These are phyloP conservation scores for Rubroboletus satanas DNA, from an alignment of 768 basidiomycete species.

Conservation along the genomic window DNA sequence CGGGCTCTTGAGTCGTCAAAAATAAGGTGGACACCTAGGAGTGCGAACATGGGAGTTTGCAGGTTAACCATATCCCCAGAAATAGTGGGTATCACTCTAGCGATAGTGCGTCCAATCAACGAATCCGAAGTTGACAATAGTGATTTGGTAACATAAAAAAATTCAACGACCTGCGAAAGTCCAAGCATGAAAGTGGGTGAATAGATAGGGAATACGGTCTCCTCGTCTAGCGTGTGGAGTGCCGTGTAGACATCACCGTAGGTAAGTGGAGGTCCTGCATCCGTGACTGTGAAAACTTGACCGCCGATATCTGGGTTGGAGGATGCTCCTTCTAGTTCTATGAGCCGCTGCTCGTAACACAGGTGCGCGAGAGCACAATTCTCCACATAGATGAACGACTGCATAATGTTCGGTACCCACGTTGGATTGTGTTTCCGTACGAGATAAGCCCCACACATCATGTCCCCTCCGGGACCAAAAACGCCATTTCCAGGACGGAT, in stretches of 20 bases:
- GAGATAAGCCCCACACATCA: conserved; percentile 62
- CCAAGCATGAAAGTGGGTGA: conserved; percentile 63
- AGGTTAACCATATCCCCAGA: conserved; percentile 49
- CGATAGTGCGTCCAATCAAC: conserved; percentile 32
- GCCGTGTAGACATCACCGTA: conserved; percentile 60
- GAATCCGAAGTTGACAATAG: conserved; percentile 34
- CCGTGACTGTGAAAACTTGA: conserved; percentile 61
- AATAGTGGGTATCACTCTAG: conserved; percentile 41
- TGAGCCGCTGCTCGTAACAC: conserved; percentile 66
- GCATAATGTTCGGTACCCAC: conserved; percentile 55
- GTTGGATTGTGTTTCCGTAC: conserved; percentile 55
- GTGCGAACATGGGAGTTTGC: conserved; percentile 55
- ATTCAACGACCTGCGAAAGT: conserved; percentile 58
- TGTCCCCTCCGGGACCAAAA: conserved; percentile 73
- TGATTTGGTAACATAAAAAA: conserved; percentile 47
- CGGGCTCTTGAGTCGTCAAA: conserved; percentile 67
- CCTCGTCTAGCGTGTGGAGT: conserved; percentile 54
- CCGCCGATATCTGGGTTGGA: conserved; percentile 66
- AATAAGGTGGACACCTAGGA: conserved; percentile 52
- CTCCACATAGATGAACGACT: conserved; percentile 71
- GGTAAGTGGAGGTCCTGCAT: conserved; percentile 60
- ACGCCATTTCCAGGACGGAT: conserved; percentile 77
- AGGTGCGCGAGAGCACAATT: conserved; percentile 72
- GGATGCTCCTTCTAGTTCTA: conserved; percentile 45
- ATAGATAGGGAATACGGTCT: conserved; percentile 50